Conservation (phyloP, 2,329 filamentous ascomycete genomes). For the Pseudopithomyces chartarum region DNA sequence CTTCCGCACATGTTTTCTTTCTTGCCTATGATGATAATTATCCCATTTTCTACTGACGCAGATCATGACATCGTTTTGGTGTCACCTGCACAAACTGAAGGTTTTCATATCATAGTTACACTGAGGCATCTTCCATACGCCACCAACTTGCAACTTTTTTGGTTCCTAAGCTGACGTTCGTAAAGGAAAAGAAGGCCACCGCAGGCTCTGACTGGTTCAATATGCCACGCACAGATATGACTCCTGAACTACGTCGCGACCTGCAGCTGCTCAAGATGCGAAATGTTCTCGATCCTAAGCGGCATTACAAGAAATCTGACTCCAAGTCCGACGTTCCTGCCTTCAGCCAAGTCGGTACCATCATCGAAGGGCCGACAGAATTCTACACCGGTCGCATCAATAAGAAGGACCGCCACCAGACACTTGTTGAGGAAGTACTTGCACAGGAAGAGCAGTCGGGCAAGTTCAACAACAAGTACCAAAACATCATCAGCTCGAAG, state of each 20-base stretch:
- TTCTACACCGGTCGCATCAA: slow-evolving; percentile 80
- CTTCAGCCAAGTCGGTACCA: slow-evolving; percentile 86
- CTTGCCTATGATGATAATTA: slow-evolving; percentile 73
- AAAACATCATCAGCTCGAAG: slow-evolving; percentile 80
- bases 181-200: slow-evolving; percentile 64
- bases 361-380: slow-evolving; percentile 87
- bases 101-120: slow-evolving; percentile 75
- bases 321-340: slow-evolving; percentile 74
- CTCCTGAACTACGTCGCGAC: slow-evolving; percentile 84
- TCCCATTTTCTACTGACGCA: slow-evolving; percentile 74
- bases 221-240: slow-evolving; percentile 81
- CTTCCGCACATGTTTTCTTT: slow-evolving; percentile 27
- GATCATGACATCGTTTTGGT: slow-evolving; percentile 78
- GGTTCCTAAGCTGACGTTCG: slow-evolving; percentile 27
- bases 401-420: slow-evolving; percentile 86
- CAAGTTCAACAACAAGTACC: slow-evolving; percentile 87
- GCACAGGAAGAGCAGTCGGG: slow-evolving; percentile 66
- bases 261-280: slow-evolving; percentile 89
- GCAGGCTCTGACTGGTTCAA: slow-evolving; percentile 87
- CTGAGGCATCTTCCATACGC: slow-evolving; percentile 56
- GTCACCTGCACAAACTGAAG: slow-evolving; percentile 72
- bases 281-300: slow-evolving; percentile 83
- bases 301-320: slow-evolving; percentile 86
- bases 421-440: slow-evolving; percentile 83
- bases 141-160: slow-evolving; percentile 13